phyloP scores from a whole-genome alignment of 1,139 yeast genomes.

The Petasospora fabianii region DNA sequence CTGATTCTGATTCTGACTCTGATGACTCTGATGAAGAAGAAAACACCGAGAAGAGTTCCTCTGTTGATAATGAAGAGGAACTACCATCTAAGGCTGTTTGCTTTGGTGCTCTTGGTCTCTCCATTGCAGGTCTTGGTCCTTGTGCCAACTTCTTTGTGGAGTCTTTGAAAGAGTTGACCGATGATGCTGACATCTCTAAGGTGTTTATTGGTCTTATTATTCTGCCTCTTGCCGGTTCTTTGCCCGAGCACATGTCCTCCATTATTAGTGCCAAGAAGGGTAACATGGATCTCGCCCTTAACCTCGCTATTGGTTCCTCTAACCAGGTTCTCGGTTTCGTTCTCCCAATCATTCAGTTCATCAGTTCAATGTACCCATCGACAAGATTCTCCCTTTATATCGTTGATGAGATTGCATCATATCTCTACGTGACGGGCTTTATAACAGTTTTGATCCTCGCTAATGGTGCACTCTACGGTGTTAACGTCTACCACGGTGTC shows the following conservation, averaged over 20 bases:
- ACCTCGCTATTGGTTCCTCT: constrained; percentile 21
- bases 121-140: constrained; percentile 25
- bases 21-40: not conserved
- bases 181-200: constrained; percentile 22
- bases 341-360: constrained; percentile 24
- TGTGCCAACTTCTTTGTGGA: constrained; percentile 45
- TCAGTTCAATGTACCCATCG: constrained; percentile 21
- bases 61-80: constrained; percentile 11
- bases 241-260: constrained; percentile 26
- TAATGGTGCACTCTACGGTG: constrained; percentile 18
- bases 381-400: constrained; percentile 21
- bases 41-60: constrained; percentile 1
- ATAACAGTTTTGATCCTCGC: constrained; percentile 15
- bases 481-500: constrained; percentile 23
- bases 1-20: constrained; percentile 5
- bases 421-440: constrained; percentile 19
- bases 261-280: constrained; percentile 23
- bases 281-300: constrained; percentile 21
- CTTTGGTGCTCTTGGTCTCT: constrained; percentile 23
- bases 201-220: constrained; percentile 25
- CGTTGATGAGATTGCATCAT: constrained; percentile 22
- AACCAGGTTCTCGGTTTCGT: constrained; percentile 26
- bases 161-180: constrained; percentile 37
- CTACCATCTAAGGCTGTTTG: constrained; percentile 22
- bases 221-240: constrained; percentile 25